Percentiles rank a stretch among this genome's conserved stretches.
These are phyloP conservation scores for Ophiocordyceps robertsii DNA, from an alignment of 2,329 filamentous ascomycete species.

Conservation along the genomic window DNA sequence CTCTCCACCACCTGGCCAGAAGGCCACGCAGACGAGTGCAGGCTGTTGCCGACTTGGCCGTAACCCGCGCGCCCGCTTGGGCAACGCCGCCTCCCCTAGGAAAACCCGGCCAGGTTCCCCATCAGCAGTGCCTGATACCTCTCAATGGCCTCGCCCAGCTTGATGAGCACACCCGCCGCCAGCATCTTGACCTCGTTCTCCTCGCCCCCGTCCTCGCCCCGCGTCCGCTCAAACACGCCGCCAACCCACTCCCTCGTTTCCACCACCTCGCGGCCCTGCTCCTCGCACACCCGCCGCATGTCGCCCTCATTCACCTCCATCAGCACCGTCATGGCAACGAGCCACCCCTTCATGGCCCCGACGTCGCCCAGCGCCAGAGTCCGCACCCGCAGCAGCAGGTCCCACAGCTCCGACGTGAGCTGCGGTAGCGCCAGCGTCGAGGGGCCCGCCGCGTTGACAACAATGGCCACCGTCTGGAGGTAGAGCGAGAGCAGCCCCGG, in stretches of 20 bases:
- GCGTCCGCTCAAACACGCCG: constrained; percentile 52
- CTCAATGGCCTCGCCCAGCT: constrained; percentile 68
- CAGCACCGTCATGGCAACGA: constrained; percentile 68
- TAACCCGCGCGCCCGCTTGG: too few relatives aligned
- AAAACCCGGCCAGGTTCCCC: constrained; percentile 46
- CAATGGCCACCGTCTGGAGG: constrained; percentile 71
- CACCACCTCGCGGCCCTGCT: constrained; percentile 62
- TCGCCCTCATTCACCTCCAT: constrained; percentile 70
- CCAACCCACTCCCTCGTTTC: constrained; percentile 83
- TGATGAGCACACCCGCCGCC: constrained; percentile 64
- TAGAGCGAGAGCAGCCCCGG: constrained; percentile 67
- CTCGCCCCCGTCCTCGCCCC: constrained; percentile 42
- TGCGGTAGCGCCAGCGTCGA: constrained; percentile 62
- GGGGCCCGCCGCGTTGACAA: constrained; percentile 73
- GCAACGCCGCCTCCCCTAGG: too few relatives aligned
- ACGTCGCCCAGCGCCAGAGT: constrained; percentile 47
- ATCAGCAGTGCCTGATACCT: constrained; percentile 66
- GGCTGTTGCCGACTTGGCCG: too few relatives aligned
- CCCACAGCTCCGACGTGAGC: constrained; percentile 75
- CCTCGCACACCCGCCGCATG: constrained; percentile 56
- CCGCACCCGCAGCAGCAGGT: constrained; percentile 61
- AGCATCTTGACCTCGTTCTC: constrained; percentile 70
- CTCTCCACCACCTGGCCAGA: too few relatives aligned
- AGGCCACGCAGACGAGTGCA: too few relatives aligned
- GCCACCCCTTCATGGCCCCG: constrained; percentile 55